Percentiles rank a stretch among this genome's conserved stretches.
Conservation (phyloP, 768 basidiomycete species). For the Pilatotrama ljubarskyi region DNA sequence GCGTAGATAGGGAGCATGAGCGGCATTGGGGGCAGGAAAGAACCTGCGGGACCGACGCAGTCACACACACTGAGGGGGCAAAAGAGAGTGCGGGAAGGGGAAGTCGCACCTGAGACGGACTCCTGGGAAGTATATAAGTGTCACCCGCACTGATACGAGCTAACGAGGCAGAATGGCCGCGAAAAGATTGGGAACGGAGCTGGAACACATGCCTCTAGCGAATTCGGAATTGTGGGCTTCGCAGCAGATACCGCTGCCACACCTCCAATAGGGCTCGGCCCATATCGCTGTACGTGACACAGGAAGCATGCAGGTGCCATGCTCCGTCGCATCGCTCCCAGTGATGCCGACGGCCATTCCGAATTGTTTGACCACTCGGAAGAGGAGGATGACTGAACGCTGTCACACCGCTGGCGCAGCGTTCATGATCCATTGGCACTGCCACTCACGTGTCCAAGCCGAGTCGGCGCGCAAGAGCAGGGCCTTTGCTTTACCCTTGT, state of each 20-base stretch:
- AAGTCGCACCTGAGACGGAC: background rate
- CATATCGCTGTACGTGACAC: slow-evolving; percentile 11
- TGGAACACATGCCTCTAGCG: slow-evolving; percentile 11
- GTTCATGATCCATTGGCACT: background rate
- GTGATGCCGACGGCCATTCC: slow-evolving; percentile 13
- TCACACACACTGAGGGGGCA: background rate
- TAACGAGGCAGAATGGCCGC: background rate
- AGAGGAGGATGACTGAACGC: background rate
- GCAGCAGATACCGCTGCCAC: background rate
- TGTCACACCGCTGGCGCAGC: background rate
- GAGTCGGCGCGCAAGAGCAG: no score
- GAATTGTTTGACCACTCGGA: slow-evolving; percentile 19
- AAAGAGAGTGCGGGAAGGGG: background rate
- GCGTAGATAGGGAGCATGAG: slow-evolving; percentile 24
- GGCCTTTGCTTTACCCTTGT: no score
- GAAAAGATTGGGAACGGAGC: slow-evolving; percentile 9
- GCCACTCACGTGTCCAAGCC: slow-evolving; percentile 1
- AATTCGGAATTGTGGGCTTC: slow-evolving; percentile 25
- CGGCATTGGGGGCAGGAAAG: slow-evolving; percentile 13
- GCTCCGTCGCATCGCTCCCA: slow-evolving; percentile 3
- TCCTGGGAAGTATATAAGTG: slow-evolving; percentile 6
- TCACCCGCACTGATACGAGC: background rate
- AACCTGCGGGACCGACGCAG: background rate
- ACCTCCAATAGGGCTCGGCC: slow-evolving; percentile 12
- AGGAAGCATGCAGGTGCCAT: slow-evolving; percentile 5